Base-by-base conservation (phyloP, 176 grass and related monocot species). In the Carex myosuroides region DNA sequence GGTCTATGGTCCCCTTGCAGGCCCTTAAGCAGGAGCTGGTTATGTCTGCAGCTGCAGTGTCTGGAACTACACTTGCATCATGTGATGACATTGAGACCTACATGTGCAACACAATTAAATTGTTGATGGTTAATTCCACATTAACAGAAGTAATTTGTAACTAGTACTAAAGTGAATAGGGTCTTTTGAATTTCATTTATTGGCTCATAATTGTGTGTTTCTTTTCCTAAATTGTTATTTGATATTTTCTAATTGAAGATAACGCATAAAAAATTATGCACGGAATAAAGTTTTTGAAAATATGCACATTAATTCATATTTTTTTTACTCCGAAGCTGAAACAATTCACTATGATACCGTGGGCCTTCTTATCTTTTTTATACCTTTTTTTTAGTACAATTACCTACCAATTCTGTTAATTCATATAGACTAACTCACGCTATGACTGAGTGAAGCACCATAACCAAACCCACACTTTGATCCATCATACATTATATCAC, bases 11-110 rank as follows among this genome's bases (percentile, higher is more conserved):
- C 30, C 60, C 44, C 41, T 85, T 88, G 60, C 39, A 84, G 1
- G 81, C 52, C 82, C 81, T 57, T 30, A 88, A 69, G 11, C 83
- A 84, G 13, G 87, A 84, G 46, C 69, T 84, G 22, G 82, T 63
- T 9, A 88, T 70, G 48, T 84, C 82, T 41, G 82, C 21, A 58
- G 61, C 56, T 21, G 82, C n/a, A 29, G 18, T 26, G 1, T 84
- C 81, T 44, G 86, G 86, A 54, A 88, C 70, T 53, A 84, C 71
- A 60, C 81, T 84, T 10, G 81, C 72, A 41, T 88, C 87, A 74
- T 81, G 81, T 70, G 87, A 88, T 70, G 87, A 84, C 71, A 88
- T 52, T 33, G 87, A 71, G 18, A 85, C 73, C 87, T 88, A 54
- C 60, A 46, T 66, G 59, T 66, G 59, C 6, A 81, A 63, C 14